Evolutionary conservation across 768 basidiomycete species (phyloP), one percentile per base, ranked within the genome.

Genomic region (Boletus bicolor): DNA sequence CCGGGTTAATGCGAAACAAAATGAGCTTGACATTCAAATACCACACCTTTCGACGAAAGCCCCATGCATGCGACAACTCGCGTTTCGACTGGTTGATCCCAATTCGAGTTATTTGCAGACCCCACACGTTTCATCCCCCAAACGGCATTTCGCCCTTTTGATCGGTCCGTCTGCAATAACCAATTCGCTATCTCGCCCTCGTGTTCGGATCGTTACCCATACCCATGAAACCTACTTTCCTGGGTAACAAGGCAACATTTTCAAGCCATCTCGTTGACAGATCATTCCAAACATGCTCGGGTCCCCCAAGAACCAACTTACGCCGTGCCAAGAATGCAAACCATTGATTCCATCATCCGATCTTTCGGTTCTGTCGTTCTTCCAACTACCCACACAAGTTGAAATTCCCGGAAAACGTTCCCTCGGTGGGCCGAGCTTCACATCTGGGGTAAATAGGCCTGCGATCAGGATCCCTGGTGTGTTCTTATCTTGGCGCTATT

Each of bases 401-500:
- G 54, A 55, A 53, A 55, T 54, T 51, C 19, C 50, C 2, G n/a
- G 17, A 30, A 34, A 47, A 47, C 30, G 24, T 50, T 52, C 54
- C 53, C 62, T 50, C 35, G 35, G 30, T 4, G 44, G 43, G 34
- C 56, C 8, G 55, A 64, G 44, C 41, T 54, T 44, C 17, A 58
- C 49, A 53, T 56, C 60, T 49, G 44, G 56, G 57, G 67, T 59
- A 67, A 64, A 38, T 24, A 34, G 32, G 10, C 30, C 30, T 48
- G 50, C 11, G 46, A 54, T 56, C 49, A 36, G 30, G 35, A 21
- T 48, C 15, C 56, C 38, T 12, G 6, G 8, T 26, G 43, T 30
- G 49, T 54, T 44, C 56, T 59, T 62, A 58, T 69, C 64, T 53
- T 57, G 59, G 54, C 49, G 47, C 24, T 43, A 32, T 59, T 55